phyloP scores from a whole-genome alignment of 208 protist genomes.

The Trypanosoma lewisi region DNA sequence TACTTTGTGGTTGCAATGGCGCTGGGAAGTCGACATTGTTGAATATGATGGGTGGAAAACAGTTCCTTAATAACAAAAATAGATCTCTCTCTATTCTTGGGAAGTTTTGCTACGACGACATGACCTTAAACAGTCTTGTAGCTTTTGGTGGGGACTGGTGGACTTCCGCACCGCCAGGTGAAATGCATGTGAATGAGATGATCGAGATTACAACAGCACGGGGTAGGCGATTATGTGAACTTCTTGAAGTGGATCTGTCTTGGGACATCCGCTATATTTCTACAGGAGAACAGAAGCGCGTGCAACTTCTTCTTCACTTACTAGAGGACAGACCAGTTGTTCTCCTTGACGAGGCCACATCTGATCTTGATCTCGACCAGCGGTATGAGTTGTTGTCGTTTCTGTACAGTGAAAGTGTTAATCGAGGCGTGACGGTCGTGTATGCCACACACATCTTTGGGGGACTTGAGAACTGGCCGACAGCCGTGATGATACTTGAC shows the following conservation, averaged over 20 bases:
- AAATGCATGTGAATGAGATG: slow-evolving; percentile 75
- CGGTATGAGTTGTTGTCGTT: slow-evolving; percentile 81
- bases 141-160: slow-evolving; percentile 82
- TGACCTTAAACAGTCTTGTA: slow-evolving; percentile 54
- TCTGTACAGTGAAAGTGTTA: slow-evolving; percentile 76
- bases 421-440: slow-evolving; percentile 77
- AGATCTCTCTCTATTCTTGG: slow-evolving; percentile 63
- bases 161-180: slow-evolving; percentile 50
- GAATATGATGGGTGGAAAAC: slow-evolving; percentile 89
- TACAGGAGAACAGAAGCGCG: slow-evolving; percentile 82
- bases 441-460: slow-evolving; percentile 94
- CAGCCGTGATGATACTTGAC: slow-evolving; percentile 65
- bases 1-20: slow-evolving; percentile 95
- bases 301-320: slow-evolving; percentile 84
- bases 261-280: slow-evolving; percentile 88
- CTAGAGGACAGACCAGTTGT: slow-evolving; percentile 65
- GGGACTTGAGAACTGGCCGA: slow-evolving; percentile 84
- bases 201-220: slow-evolving; percentile 46
- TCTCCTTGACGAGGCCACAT: slow-evolving; percentile 89
- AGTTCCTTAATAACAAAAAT: slow-evolving; percentile 64
- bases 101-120: slow-evolving; percentile 70
- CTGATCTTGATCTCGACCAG: slow-evolving; percentile 89
- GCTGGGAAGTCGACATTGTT: slow-evolving; percentile 93
- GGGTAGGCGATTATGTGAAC: slow-evolving; percentile 35
- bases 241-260: slow-evolving; percentile 73